Conservation (phyloP, 805 yeast species). For the Schwanniomyces pseudopolymorphus region DNA sequence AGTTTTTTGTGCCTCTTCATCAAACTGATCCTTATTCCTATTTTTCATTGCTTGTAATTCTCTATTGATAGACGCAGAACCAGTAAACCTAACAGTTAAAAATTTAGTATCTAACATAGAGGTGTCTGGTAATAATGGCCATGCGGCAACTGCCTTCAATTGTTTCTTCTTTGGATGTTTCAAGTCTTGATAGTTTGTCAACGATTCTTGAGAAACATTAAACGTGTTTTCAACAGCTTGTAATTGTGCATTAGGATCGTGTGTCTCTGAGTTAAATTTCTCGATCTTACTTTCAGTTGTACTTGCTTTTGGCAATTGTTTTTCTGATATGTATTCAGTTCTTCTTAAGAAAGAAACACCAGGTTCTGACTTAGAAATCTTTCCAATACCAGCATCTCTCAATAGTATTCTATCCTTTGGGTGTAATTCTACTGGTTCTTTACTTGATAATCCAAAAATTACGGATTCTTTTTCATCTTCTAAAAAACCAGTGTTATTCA, state of each 20-base stretch:
- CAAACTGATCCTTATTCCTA: constrained; percentile 26
- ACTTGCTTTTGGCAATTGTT: constrained; percentile 28
- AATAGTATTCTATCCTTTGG: constrained; percentile 75
- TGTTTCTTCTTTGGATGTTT: constrained; percentile 78
- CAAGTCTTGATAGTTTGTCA: constrained; percentile 44
- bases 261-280: constrained; percentile 25
- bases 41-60: constrained; percentile 30
- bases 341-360: constrained; percentile 85
- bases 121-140: constrained; percentile 87
- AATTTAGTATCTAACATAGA: constrained; percentile 83
- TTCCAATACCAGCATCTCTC: constrained; percentile 69
- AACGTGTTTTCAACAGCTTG: constrained; percentile 77
- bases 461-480: constrained; percentile 55
- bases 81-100: constrained; percentile 60
- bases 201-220: constrained; percentile 53
- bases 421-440: constrained; percentile 52
- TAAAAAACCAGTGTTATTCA: constrained; percentile 64
- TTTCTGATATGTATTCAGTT: constrained; percentile 86
- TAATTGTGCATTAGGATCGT: constrained; percentile 64
- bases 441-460: constrained; percentile 27
- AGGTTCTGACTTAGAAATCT: constrained; percentile 41
- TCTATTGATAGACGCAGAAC: constrained; percentile 50
- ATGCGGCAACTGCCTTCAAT: constrained; percentile 70
- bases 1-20: constrained; percentile 32
- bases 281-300: constrained; percentile 23